Percentiles rank a stretch among this genome's conserved stretches.
Conservation (phyloP, 1,284 basidiomycete species). For the Cutaneotrichosporon cutaneum region DNA sequence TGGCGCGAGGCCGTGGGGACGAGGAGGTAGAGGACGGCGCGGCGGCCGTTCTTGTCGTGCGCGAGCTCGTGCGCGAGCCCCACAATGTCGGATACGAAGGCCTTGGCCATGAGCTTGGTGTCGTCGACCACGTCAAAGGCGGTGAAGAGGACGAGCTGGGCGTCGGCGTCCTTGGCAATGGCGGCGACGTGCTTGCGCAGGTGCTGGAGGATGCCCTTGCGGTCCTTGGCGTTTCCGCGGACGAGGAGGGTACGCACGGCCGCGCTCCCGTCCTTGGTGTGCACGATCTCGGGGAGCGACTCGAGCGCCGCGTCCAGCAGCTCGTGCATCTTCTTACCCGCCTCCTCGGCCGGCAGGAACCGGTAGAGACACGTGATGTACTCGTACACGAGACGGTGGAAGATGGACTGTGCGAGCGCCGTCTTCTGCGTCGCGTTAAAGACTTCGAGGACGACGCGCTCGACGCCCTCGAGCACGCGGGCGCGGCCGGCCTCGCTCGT, state of each 20-base stretch:
- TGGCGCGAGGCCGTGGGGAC: conserved; percentile 73
- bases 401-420: conserved; percentile 75
- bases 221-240: conserved; percentile 77
- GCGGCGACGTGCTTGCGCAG: conserved; percentile 81
- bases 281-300: conserved; percentile 80
- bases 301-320: conserved; percentile 63
- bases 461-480: conserved; percentile 66
- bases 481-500: conserved; percentile 64
- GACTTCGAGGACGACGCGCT: conserved; percentile 73
- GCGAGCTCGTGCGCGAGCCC: conserved; percentile 58
- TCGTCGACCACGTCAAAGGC: conserved; percentile 84
- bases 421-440: conserved; percentile 89
- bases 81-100: conserved; percentile 60
- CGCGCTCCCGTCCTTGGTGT: conserved; percentile 85
- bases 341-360: conserved; percentile 44
- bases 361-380: conserved; percentile 51
- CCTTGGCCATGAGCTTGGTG: conserved; percentile 79
- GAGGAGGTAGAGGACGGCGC: conserved; percentile 75
- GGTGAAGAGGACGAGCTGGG: conserved; percentile 81
- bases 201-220: conserved; percentile 81
- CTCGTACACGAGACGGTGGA: conserved; percentile 65
- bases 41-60: conserved; percentile 59
- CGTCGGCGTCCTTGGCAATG: conserved; percentile 80
- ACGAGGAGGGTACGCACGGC: conserved; percentile 78
- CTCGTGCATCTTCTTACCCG: conserved; percentile 53